Evolutionary conservation across 2,329 filamentous ascomycete species (phyloP).

Genomic region (Penicillium crustosum): DNA sequence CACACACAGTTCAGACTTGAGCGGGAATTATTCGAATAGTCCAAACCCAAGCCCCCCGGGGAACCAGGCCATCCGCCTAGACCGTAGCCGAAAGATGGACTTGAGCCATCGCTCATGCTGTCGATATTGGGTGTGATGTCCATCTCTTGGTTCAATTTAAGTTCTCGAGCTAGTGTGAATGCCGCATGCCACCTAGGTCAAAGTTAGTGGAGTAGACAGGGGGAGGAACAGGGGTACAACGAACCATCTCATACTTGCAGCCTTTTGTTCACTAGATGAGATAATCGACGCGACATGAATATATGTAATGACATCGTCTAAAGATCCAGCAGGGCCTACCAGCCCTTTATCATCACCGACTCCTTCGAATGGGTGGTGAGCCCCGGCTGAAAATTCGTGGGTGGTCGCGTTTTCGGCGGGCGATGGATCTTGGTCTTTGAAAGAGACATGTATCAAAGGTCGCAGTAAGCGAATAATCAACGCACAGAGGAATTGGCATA

Average conservation of each 20-base stretch:
- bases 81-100: constrained; percentile 35
- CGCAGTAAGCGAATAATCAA: constrained; percentile 81
- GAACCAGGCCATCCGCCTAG: constrained; percentile 46
- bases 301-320: constrained; percentile 90
- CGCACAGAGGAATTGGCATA: constrained; percentile 85
- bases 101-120: constrained; percentile 32
- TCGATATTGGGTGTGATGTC: constrained; percentile 36
- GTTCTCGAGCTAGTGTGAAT: constrained; percentile 83
- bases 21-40: constrained; percentile 41
- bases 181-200: constrained; percentile 73
- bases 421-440: constrained; percentile 49
- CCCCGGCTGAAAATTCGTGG: constrained; percentile 72
- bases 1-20: constrained; percentile 40
- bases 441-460: constrained; percentile 75
- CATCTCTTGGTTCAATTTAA: constrained; percentile 83
- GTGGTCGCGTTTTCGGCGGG: constrained; percentile 49
- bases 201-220: constrained; percentile 7
- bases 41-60: constrained; percentile 50
- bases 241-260: constrained; percentile 81
- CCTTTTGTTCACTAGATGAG: constrained; percentile 91
- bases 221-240: constrained; percentile 3
- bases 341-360: constrained; percentile 56
- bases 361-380: constrained; percentile 51
- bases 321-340: constrained; percentile 62
- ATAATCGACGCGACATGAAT: constrained; percentile 90